Base-by-base conservation (phyloP, 495 filamentous ascomycete species). In the Penicillium pancosmium region DNA sequence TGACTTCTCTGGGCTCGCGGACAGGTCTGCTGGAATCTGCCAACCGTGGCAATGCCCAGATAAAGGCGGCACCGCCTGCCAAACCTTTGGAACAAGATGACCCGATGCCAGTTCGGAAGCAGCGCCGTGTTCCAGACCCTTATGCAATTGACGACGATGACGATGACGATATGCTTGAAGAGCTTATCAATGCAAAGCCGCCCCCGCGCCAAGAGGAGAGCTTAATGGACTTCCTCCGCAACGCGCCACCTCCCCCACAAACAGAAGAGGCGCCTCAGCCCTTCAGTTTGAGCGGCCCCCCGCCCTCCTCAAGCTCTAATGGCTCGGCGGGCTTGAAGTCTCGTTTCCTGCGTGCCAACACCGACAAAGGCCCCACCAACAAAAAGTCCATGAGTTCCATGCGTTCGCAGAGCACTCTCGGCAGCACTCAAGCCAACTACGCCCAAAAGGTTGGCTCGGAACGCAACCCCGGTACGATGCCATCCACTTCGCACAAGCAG, bases 91-190 rank as follows among this genome's bases (percentile, higher is more conserved):
- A 55, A 25, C 47, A 48, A 25, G 67, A 77, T 5, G 73, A 68
- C 41, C 57, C 62, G 54, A 56, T 21, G 34, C 81, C 73, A 57
- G 66, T 60, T 47, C 86, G 91, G 56, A 96, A 88, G 62, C 89
- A 86, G 50, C 83, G 86, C 40, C 86, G 92, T 25, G 85, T 91
- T 43, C 88, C 82, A 43, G 95, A 99, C 65, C 93, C 94, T 1
- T 98, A 97, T 63, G 89, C 92, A 35, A 90, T 98, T 56, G 93
- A 97, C 61, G 81, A 87, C 41, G 90, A 89, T 59, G 91, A 93
- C 61, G 89, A 93, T 34, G 90, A 93, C 18, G 85, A 91, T 2
- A 75, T 87, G 15, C 71, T 87, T 27, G 86, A 89, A 64, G 90
- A 91, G 63, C 70, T 79, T 19, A 61, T 86, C 27, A 79, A 74